Evolutionary conservation across 225 moss, liverwort and hornwort species (phyloP), one percentile per base, ranked within the genome.

Genomic region (Straminergon stramineum): DNA sequence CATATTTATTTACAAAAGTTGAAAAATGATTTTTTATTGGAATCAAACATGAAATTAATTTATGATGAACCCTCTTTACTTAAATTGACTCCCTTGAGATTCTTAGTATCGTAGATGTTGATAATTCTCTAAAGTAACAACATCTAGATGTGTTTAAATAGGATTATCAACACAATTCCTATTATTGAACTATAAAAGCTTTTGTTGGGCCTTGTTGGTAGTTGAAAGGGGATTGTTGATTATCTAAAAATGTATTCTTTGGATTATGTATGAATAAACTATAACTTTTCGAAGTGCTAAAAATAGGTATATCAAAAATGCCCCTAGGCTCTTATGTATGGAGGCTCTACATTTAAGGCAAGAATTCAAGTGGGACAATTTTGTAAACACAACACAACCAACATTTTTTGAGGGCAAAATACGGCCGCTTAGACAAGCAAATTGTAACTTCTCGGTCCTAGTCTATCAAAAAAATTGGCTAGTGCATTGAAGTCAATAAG

Each of bases 391-490:
- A 5, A 17, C 5, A 74, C 30, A 48, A 30, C 11, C 3, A 75
- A 48, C 3, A 0, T 75, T 31, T 74, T 43, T 28, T 18, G 1
- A 34, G 8, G 34, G 2, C 0, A 2, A 35, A 55, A 23, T 55
- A 55, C n/a, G n/a, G n/a, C 23, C 0, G 1, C 13, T 52, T 0
- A 14, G 0, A 23, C 0, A 1, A 0, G 20, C 0, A 52, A 5
- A 21, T 55, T 55, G 0, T 14, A 0, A 23, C 8, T 3, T 55
- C 9, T 35, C 1, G 5, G 1, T 7, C 13, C 13, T 77, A 8
- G 8, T 22, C 34, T 14, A 0, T 34, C 8, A 3, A 2, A 5
- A 53, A 69, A 22, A 13, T 48, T 34, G 8, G 10, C 17, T 9
- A 21, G 3, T 34, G 7, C 8, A 22, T 8, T 53, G 52, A 21